These are phyloP conservation scores for Leccinum cinnamomeum DNA, from an alignment of 1,284 basidiomycete genomes.

Conservation along the genomic window DNA sequence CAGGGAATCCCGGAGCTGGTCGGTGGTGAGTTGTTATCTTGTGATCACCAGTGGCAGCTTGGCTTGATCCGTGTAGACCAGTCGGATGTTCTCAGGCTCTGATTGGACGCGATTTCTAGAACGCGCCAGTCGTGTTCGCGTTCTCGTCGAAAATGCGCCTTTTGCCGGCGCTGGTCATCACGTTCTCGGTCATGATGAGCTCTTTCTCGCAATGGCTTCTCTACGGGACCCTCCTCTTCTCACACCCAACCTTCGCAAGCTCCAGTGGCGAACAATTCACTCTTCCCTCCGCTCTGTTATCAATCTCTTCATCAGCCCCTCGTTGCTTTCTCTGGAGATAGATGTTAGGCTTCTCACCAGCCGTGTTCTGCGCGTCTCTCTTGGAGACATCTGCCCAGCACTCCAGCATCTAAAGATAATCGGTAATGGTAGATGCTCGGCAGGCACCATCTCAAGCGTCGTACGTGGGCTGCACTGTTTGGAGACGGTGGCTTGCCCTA, in stretches of 20 bases:
- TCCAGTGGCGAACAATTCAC: constrained; percentile 19
- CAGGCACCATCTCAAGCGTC: constrained; percentile 17
- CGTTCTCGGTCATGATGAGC: constrained; percentile 1
- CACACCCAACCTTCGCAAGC: constrained; percentile 25
- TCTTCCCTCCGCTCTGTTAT: constrained; percentile 2
- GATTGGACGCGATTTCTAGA: constrained; percentile 23
- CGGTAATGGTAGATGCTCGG: constrained; percentile 20
- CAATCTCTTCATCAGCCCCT: constrained; percentile 27
- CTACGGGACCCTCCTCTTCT: constrained; percentile 22
- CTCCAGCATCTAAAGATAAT: constrained; percentile 25
- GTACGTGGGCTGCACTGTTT: constrained; percentile 18
- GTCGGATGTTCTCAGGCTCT: constrained; percentile 17
- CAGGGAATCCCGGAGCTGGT: constrained; percentile 19
- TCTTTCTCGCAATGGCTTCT: constrained; percentile 21
- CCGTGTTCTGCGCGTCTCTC: constrained; percentile 11
- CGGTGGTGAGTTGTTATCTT: constrained; percentile 17
- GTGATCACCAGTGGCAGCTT: too few relatives aligned
- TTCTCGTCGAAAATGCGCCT: constrained; percentile 8
- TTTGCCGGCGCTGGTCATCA: neutral
- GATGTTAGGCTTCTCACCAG: constrained; percentile 22
- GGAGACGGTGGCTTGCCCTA: constrained; percentile 19
- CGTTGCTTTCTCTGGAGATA: constrained; percentile 24
- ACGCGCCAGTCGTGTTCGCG: constrained; percentile 19
- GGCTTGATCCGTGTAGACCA: constrained; percentile 12
- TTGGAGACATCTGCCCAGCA: constrained; percentile 18